Base-by-base conservation (phyloP, 768 basidiomycete species). In the Termitomyces sp. region DNA sequence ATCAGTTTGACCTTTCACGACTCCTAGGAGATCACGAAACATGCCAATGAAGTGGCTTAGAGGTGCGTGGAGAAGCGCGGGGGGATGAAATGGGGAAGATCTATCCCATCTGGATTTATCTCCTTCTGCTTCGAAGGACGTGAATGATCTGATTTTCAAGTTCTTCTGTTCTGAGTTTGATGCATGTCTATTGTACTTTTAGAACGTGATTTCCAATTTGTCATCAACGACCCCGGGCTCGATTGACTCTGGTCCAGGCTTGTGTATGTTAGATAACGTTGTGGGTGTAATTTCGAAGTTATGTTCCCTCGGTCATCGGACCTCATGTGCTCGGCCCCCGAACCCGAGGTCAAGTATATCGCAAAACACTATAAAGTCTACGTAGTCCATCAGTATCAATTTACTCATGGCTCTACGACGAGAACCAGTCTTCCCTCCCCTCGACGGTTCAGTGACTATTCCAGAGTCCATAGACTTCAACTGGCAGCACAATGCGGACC, bases 401-500 rank as follows among this genome's bases (percentile, higher is more conserved):
- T 16, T 35, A 18, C 12, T 22, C 28, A 59, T 59, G 58, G 2
- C 47, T 38, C 36, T 22, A 20, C 45, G 22, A 32, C 36, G 6
- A 56, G 54, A 53, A 36, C 63, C 58, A 14, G 48, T 57, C 30
- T 56, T 53, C n/a, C 64, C 62, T 30, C 62, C 60, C 26, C 35
- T 65, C 16, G 62, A 59, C 16, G 60, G 50, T 18, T 58, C 58
- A 24, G 30, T 59, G 13, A 63, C 60, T 18, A 53, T 65, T 30
- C 56, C 62, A 14, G 66, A 68, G 40, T 28, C 60, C 22, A 49
- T 68, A 9, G 66, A 67, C 30, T 68, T 65, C 47, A 58, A 69
- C 48, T 46, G 50, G 56, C 49, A 60, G 35, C 57, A 67, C 56
- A 69, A 69, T 53, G 26, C 62, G 1, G 53, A 56, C 3, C 57